Conservation (phyloP, 139 green algal genomes). For the Chlamydomonas sp. region DNA sequence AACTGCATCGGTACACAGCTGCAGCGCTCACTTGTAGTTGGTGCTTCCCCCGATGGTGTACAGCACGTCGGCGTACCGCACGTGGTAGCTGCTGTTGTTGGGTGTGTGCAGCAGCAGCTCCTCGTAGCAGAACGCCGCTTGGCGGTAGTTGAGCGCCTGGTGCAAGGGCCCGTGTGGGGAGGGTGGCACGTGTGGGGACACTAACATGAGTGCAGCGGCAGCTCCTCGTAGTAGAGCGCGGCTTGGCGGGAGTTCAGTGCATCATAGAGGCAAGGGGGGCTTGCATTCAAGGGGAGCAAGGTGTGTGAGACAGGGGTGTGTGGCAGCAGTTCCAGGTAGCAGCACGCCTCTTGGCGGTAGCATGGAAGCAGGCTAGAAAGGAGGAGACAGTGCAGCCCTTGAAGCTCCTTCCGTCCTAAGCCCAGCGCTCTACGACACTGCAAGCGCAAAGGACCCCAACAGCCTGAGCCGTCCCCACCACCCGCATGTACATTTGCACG, state of each 20-base stretch:
- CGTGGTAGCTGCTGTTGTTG: slow-evolving; percentile 53
- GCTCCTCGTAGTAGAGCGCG: slow-evolving; percentile 88
- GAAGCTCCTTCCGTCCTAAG: too few species aligned
- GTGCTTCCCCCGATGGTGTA: slow-evolving; percentile 71
- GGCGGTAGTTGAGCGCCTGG: slow-evolving; percentile 76
- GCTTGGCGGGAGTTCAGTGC: slow-evolving; percentile 83
- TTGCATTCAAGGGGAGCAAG: too few species aligned
- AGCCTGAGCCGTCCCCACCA: too few species aligned
- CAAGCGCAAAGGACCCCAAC: too few species aligned
- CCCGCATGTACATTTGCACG: too few species aligned
- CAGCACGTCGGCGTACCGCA: slow-evolving; percentile 82
- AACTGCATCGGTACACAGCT: too few species aligned
- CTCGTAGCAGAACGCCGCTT: slow-evolving; percentile 89
- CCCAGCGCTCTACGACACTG: too few species aligned
- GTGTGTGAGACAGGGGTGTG: too few species aligned
- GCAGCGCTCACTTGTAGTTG: slow-evolving; percentile 38
- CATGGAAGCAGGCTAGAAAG: too few species aligned
- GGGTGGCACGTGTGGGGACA: background rate
- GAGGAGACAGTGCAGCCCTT: too few species aligned
- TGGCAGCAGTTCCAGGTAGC: too few species aligned
- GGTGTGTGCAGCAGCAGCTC: slow-evolving; percentile 85
- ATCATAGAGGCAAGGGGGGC: slow-evolving; percentile 39
- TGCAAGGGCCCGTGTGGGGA: background rate
- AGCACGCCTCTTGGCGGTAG: too few species aligned
- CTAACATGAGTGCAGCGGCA: slow-evolving; percentile 69